Evolutionary conservation across 352 stramenopile species (phyloP).

Genomic region (Albugo candida): DNA sequence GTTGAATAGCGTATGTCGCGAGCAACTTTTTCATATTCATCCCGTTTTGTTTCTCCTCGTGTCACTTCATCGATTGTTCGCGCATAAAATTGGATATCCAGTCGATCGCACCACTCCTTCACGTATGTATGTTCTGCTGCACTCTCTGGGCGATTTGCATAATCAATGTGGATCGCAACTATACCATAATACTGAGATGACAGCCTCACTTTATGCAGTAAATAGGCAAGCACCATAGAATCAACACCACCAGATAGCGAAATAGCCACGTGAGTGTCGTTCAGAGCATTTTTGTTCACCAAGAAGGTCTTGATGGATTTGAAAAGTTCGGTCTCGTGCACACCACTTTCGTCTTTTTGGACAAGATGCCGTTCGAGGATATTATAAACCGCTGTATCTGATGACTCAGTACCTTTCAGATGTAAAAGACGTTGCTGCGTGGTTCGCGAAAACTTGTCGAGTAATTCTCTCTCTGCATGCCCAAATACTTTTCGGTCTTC

Average conservation of each 20-base stretch:
- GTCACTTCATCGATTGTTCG: conserved; percentile 85
- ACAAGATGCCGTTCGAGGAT: conserved; percentile 50
- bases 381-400: conserved; percentile 11
- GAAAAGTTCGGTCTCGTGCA: conserved; percentile 48
- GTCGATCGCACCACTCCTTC: conserved; percentile 64
- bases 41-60: conserved; percentile 77
- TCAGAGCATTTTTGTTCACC: conserved; percentile 16
- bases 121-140: conserved; percentile 85
- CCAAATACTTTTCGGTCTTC: conserved; percentile 22
- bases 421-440: conserved; percentile 54
- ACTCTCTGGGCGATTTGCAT: conserved; percentile 90
- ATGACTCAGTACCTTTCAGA: conserved; percentile 4
- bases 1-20: conserved; percentile 86
- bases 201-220: conserved; percentile 73
- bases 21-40: conserved; percentile 91
- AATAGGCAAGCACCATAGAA: conserved; percentile 93
- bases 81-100: conserved; percentile 62
- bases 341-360: conserved; percentile 42
- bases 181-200: conserved; percentile 40
- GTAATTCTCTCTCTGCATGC: conserved; percentile 28
- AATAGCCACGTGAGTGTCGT: conserved; percentile 47
- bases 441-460: conserved; percentile 69
- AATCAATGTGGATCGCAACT: conserved; percentile 92
- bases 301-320: conserved; percentile 54
- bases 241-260: conserved; percentile 92